Percentiles rank a stretch among this genome's conserved stretches.
Evolutionary conservation across 2,329 filamentous ascomycete species (phyloP).

Genomic region (Trichoderma aggressivum): DNA sequence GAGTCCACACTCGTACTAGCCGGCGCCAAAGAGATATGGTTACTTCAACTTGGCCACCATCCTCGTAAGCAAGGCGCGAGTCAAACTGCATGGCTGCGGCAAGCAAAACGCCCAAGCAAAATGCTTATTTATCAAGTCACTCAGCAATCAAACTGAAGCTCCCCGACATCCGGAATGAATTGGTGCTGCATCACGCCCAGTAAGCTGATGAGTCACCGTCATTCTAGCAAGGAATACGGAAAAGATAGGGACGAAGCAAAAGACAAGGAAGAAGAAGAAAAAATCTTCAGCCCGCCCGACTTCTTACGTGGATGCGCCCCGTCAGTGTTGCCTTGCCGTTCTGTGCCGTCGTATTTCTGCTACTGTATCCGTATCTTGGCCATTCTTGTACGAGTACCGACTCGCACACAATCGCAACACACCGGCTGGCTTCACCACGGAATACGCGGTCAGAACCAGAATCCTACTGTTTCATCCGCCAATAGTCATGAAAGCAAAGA

Average conservation of each 20-base stretch:
- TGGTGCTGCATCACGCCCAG: slow-evolving; percentile 8
- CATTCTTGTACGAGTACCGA: background rate
- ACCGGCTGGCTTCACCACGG: background rate
- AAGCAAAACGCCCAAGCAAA: background rate
- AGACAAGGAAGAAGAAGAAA: background rate
- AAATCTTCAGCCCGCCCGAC: background rate
- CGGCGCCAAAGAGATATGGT: background rate
- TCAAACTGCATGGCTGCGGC: background rate
- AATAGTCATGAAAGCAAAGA: background rate
- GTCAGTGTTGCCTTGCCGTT: background rate
- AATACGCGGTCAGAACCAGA: background rate
- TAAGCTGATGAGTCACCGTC: slow-evolving; percentile 5
- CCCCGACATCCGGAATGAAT: background rate
- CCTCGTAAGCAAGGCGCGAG: background rate
- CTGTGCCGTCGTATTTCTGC: background rate
- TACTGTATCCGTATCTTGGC: background rate
- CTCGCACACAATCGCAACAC: background rate
- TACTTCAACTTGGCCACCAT: background rate
- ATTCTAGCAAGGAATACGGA: background rate
- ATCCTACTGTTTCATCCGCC: background rate
- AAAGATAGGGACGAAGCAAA: background rate
- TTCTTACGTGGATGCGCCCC: background rate
- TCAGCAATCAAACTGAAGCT: background rate
- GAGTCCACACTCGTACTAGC: background rate
- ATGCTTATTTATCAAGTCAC: background rate